Percentiles rank a stretch among this genome's conserved stretches.
Evolutionary conservation across 2,329 filamentous ascomycete genomes (phyloP).

Genomic region (Nemania serpens): DNA sequence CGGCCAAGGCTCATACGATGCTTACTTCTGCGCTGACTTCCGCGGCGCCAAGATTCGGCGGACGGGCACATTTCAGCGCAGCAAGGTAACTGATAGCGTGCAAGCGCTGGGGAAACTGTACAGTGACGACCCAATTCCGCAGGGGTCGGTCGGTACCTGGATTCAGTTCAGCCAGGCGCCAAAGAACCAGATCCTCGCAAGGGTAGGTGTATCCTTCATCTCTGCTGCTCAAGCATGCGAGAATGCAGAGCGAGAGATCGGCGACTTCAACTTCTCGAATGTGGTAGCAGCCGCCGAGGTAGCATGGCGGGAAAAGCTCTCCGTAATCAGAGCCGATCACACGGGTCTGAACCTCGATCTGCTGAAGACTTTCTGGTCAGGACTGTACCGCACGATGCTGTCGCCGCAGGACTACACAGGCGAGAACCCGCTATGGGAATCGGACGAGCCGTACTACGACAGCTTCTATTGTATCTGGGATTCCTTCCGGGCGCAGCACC

Average conservation of each 20-base stretch:
- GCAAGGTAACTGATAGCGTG: conserved; percentile 45
- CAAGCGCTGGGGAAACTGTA: conserved; percentile 39
- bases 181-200: conserved; percentile 60
- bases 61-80: conserved; percentile 61
- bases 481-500: conserved; percentile 72
- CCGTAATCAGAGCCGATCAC: conserved; percentile 60
- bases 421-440: conserved; percentile 73
- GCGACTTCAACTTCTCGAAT: conserved; percentile 64
- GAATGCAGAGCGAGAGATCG: conserved; percentile 71
- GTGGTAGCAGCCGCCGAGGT: conserved; percentile 58
- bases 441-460: conserved; percentile 73
- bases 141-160: conserved; percentile 61
- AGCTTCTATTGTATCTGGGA: conserved; percentile 75
- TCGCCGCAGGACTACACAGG: conserved; percentile 77
- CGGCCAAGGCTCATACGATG: conserved; percentile 59
- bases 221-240: conserved; percentile 68
- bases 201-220: conserved; percentile 77
- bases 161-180: conserved; percentile 58
- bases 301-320: conserved; percentile 68
- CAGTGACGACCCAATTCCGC: conserved; percentile 37
- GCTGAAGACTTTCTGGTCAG: conserved; percentile 72
- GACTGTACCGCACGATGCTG: conserved; percentile 69
- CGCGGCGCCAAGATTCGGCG: conserved; percentile 57
- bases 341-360: conserved; percentile 59
- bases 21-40: conserved; percentile 67